Base-by-base conservation (phyloP, 768 basidiomycete species). In the Amanita pseudoporphyria region DNA sequence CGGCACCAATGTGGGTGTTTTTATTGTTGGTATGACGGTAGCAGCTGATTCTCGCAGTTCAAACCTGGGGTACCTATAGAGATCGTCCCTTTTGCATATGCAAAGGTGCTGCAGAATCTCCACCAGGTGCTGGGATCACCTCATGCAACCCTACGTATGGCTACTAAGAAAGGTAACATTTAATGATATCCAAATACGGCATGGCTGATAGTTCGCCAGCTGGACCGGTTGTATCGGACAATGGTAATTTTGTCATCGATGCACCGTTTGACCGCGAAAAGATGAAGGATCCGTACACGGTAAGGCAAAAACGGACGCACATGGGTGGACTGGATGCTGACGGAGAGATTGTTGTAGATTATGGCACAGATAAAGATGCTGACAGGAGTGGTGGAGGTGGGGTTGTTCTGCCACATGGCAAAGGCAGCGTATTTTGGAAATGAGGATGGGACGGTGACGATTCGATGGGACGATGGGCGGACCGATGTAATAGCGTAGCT, bases 341-440 rank as follows among this genome's bases (percentile, higher is more conserved):
- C 6, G 6, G 18, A 3, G 14, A n/a, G n/a, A n/a, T n/a, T 16
- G 14, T 24, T 46, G 6, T 60, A 94, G 88, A 72, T 97, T 14
- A 69, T 95, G 69, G 64, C 71, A 13, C 72, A 76, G 53, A 85
- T 98, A 60, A 98, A 97, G 72, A 79, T 95, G 77, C 74, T 98
- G 52, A 98, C 95, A 3, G 96, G 96, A 40, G 91, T 97, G 19
- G 90, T 98, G n/a, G 96, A 99, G 65, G 96, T 97, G 30, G 96
- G 96, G 1, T 66, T 99, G n/a, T 98, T 99, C 70, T 93, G 90
- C 62, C 72, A 81, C 47, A 84, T 96, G 75, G 93, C 87, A 4
- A 79, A 83, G 61, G 93, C 93, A 0, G 95, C 94, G n/a, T 98
- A 97, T 71, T 99, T 98, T 65, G 90, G 90, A 16, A 92, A 92